Percentiles rank a stretch among this genome's conserved stretches.
Evolutionary conservation across 1,139 yeast species (phyloP).

Genomic region (Geotrichum europaeum): DNA sequence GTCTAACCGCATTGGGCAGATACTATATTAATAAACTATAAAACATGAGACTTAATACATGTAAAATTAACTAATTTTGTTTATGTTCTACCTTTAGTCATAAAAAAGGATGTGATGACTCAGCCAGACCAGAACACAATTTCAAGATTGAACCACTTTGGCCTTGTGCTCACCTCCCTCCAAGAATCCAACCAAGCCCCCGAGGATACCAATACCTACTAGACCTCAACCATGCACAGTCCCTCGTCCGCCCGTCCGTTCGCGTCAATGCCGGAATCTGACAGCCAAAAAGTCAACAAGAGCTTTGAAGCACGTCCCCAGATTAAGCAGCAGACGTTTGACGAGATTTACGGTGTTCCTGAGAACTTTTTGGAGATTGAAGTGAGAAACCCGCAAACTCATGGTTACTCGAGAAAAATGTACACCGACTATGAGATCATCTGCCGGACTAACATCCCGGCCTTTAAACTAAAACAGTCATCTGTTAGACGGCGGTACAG

Average conservation of each 20-base stretch:
- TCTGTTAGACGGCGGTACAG: constrained; percentile 81
- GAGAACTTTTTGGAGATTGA: constrained; percentile 92
- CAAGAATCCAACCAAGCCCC: neutral
- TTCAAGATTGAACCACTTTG: neutral
- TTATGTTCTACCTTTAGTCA: neutral
- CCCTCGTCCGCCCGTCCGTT: constrained; percentile 18
- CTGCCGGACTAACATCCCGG: constrained; percentile 73
- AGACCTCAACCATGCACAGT: constrained; percentile 5
- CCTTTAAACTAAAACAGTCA: constrained; percentile 62
- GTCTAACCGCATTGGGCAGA: neutral
- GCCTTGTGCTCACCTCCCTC: neutral
- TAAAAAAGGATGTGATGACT: neutral
- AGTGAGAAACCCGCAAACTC: constrained; percentile 73
- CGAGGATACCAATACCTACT: neutral
- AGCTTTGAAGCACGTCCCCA: constrained; percentile 37
- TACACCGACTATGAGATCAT: constrained; percentile 89
- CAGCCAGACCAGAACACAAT: neutral
- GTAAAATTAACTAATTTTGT: neutral
- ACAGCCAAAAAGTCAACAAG: constrained; percentile 19
- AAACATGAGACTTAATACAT: neutral
- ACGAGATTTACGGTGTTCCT: constrained; percentile 87
- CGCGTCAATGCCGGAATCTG: constrained; percentile 18
- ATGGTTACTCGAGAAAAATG: constrained; percentile 56
- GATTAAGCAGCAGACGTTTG: constrained; percentile 60
- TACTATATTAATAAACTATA: neutral